Evolutionary conservation across 305 asterid species (phyloP).

Genomic region (Caryopteris hybrid): DNA sequence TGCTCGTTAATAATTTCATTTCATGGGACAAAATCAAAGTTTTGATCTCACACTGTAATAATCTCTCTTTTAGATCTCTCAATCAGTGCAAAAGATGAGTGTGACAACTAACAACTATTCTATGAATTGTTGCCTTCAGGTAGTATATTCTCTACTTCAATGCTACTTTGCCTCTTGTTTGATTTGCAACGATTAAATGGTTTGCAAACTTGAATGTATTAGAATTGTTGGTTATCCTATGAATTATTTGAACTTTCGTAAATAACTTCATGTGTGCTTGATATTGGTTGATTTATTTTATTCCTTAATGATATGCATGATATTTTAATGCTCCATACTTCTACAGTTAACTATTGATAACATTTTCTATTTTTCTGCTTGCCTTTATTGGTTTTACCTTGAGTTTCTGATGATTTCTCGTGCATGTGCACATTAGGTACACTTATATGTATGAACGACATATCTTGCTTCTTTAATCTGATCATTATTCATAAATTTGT

Average conservation of each 20-base stretch:
- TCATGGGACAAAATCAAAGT: too few species aligned
- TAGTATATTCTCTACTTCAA: background rate
- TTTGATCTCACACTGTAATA: background rate
- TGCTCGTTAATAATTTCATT: too few species aligned
- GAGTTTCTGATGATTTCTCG: too few species aligned
- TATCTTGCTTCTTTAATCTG: too few species aligned
- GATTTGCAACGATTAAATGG: background rate
- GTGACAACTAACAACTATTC: background rate
- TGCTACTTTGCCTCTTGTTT: background rate
- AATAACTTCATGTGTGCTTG: background rate
- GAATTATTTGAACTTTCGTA: background rate
- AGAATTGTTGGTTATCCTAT: background rate
- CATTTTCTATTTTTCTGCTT: too few species aligned
- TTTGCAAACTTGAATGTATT: background rate
- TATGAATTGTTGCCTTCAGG: background rate
- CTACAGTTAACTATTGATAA: too few species aligned
- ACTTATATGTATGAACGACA: too few species aligned
- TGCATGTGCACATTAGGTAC: too few species aligned
- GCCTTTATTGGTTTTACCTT: too few species aligned
- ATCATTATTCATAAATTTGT: too few species aligned
- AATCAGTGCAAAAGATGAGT: background rate
- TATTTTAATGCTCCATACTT: too few species aligned
- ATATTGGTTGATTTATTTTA: background rate
- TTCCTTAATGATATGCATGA: background rate
- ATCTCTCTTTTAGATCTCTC: background rate